Evolutionary conservation across 257 asterid species (phyloP).

Genomic region (Ilex aquifolium): DNA sequence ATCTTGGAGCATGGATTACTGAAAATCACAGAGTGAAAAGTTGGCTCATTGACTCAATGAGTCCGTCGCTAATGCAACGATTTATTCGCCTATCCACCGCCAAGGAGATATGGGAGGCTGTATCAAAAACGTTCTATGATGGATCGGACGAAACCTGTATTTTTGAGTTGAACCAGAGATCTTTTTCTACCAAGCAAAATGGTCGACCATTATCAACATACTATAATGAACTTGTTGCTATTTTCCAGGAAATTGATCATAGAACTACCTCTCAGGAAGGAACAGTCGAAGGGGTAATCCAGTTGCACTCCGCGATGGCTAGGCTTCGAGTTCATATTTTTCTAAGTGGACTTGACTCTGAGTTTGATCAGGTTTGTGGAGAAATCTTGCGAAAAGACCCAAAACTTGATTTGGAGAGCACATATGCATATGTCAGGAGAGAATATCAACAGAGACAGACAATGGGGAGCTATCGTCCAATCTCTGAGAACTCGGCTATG

Average conservation of each 20-base stretch:
- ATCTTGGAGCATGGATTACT: neutral
- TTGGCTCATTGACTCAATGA: too few species aligned
- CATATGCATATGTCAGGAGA: slow-evolving; percentile 4
- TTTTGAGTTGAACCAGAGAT: too few species aligned
- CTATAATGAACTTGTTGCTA: too few species aligned
- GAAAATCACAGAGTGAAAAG: neutral
- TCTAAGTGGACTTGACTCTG: neutral
- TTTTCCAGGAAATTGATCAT: too few species aligned
- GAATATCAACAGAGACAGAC: too few species aligned
- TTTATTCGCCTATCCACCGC: slow-evolving; percentile 1
- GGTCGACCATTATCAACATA: neutral
- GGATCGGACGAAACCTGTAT: too few species aligned
- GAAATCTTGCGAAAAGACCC: neutral
- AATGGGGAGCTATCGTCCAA: too few species aligned
- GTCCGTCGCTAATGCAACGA: neutral
- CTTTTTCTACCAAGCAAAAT: neutral
- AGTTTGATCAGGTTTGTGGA: slow-evolving; percentile 15
- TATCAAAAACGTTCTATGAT: neutral
- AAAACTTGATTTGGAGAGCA: neutral
- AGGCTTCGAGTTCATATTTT: too few species aligned
- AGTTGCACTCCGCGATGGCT: too few species aligned
- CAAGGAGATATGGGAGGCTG: slow-evolving; percentile 4
- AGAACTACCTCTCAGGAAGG: neutral
- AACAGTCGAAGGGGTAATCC: neutral
- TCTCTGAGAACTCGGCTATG: too few species aligned